Evolutionary conservation across 148 eudicot species (phyloP), one percentile per base, ranked within the genome.

Genomic region (Persicaria maculosa): DNA sequence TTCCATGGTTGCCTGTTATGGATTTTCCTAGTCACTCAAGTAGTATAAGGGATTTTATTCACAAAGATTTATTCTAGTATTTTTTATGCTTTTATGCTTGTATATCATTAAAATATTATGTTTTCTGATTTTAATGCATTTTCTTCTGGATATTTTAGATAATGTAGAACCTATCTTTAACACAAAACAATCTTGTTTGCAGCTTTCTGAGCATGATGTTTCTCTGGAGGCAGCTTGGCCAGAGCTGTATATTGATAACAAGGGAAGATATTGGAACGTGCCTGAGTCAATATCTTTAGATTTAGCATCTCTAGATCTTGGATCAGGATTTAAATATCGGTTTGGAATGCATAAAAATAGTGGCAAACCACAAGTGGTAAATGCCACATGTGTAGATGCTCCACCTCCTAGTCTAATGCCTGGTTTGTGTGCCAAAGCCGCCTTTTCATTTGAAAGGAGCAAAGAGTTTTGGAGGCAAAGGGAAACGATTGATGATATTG

Each of bases 161-260:
- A 31, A 9, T 9, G 14, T 62, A 22, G 6, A 31, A 25, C 6
- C 4, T 25, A 22, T 0, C 44, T 22, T 25, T 9, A 25, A 61
- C 64, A 65, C 9, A 14, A 36, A 2, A 40, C 46, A 65, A 65
- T 36, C 43, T 22, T 31, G 70, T 45, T 9, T 82, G 64, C 88
- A 93, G 97, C 90, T 93, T 73, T 87, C 90, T 68, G 54, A 80
- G 68, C 96, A 93, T 72, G 93, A 88, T 85, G 50, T 93, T 67
- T 82, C 88, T 43, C 68, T 88, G 73, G 90, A 93, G 76, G 97
- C 96, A 58, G 91, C 96, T 74, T 93, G 90, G 91, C 97, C 97
- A 55, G 93, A 90, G 74, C 78, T 93, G 50, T 90, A 81, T 79
- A 76, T 90, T 58, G 97, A 93, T 78, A 78, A 72, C 72, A 81